A percentile compares a stretch with the other conserved stretches of the same genome.
These are phyloP conservation scores for Phaeosphaeria sp. DNA, from an alignment of 2,329 filamentous ascomycete genomes.

Conservation along the genomic window DNA sequence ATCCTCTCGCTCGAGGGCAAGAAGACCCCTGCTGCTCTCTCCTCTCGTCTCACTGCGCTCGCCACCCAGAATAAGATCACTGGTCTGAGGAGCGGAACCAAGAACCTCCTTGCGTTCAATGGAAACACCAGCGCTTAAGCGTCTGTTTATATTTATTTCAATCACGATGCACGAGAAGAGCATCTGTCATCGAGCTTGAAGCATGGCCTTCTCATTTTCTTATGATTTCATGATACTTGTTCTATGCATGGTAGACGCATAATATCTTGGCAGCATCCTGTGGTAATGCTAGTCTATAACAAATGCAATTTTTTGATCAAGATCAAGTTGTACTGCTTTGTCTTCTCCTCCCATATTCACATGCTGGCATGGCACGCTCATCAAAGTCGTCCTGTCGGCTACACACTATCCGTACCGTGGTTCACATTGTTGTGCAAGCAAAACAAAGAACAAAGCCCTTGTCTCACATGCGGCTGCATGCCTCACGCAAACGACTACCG, in stretches of 20 bases:
- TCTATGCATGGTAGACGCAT: not conserved
- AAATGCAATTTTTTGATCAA: not conserved
- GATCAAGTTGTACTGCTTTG: not conserved
- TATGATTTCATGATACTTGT: not conserved
- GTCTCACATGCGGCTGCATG: not conserved
- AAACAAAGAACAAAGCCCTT: conserved; percentile 1
- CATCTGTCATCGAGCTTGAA: not conserved
- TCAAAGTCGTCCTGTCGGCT: not conserved
- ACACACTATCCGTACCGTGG: not conserved
- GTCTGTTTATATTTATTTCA: conserved; percentile 3
- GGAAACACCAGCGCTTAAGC: conserved; percentile 44
- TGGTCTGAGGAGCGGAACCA: conserved; percentile 53
- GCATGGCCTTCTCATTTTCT: not conserved
- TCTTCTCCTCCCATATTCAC: not conserved
- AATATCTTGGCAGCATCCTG: not conserved
- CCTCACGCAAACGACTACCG: not conserved
- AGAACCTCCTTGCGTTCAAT: conserved; percentile 65
- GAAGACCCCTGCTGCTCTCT: conserved; percentile 56
- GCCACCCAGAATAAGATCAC: conserved; percentile 52
- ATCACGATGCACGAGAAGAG: conserved; percentile 9
- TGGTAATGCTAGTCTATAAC: conserved; percentile 1
- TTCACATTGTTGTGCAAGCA: not conserved
- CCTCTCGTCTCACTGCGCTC: conserved; percentile 54
- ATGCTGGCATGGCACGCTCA: not conserved
- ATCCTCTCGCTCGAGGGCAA: conserved; percentile 62